Evolutionary conservation across 345 rosid genomes (phyloP).

Genomic region (Rhodomyrtus tomentosa): DNA sequence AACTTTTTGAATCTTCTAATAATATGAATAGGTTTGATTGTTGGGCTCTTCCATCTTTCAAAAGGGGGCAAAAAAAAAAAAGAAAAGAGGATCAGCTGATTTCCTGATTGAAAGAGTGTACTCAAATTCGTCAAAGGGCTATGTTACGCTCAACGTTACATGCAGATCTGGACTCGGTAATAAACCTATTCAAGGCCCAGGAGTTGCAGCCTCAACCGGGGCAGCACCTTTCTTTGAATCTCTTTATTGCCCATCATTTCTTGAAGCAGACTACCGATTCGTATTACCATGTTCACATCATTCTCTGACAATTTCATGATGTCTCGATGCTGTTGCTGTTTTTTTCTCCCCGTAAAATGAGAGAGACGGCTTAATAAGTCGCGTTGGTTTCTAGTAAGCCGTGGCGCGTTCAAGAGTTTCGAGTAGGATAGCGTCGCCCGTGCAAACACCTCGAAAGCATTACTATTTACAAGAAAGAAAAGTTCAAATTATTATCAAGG

Average conservation of each 20-base stretch:
- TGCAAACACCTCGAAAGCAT: background rate
- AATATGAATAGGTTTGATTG: too few species aligned
- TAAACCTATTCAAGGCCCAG: background rate
- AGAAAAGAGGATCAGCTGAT: too few species aligned
- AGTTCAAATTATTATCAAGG: background rate
- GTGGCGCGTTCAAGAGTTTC: background rate
- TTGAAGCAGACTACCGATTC: background rate
- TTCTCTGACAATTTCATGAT: background rate
- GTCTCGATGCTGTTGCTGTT: background rate
- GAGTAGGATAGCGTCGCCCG: fast-evolving
- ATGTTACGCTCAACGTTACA: too few species aligned
- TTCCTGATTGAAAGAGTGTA: too few species aligned
- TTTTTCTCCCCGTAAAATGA: too few species aligned
- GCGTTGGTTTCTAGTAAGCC: background rate
- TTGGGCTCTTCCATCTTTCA: too few species aligned
- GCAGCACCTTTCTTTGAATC: background rate
- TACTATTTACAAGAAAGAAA: background rate
- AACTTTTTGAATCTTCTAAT: too few species aligned
- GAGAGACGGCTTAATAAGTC: background rate
- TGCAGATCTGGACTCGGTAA: too few species aligned
- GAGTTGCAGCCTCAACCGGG: background rate
- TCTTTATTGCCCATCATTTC: background rate
- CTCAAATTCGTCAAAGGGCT: background rate
- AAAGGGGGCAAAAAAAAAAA: too few species aligned
- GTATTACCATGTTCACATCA: background rate